Conservation (phyloP, 73 alveolate genomes). For the Durusdinium trenchii region DNA sequence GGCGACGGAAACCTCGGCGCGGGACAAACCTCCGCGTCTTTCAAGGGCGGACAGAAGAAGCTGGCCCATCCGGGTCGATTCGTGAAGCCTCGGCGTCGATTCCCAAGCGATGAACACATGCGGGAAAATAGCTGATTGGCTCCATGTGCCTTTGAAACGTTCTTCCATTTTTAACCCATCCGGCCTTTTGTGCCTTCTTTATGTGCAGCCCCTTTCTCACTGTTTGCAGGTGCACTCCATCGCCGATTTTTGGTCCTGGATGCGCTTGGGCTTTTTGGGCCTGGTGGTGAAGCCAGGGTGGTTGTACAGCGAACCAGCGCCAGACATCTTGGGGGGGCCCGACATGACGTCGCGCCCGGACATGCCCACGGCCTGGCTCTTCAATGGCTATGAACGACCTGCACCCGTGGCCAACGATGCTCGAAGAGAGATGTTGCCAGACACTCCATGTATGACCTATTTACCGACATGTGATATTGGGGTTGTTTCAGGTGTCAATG, state of each 20-base stretch:
- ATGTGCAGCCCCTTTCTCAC: not conserved
- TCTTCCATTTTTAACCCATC: too few relatives aligned
- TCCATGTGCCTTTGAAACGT: not conserved
- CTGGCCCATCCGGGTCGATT: too few relatives aligned
- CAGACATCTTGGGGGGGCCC: not conserved
- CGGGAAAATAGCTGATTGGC: too few relatives aligned
- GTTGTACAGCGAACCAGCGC: not conserved
- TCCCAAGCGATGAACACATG: too few relatives aligned
- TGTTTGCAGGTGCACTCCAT: slow-evolving; percentile 6
- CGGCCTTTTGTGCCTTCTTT: not conserved
- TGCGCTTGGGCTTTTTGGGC: slow-evolving; percentile 63
- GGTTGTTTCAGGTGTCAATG: too few relatives aligned
- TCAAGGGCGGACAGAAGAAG: not conserved
- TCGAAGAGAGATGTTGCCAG: not conserved
- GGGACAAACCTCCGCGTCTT: not conserved
- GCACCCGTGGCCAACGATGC: slow-evolving; percentile 38
- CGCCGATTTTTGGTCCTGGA: slow-evolving; percentile 75
- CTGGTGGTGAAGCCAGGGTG: slow-evolving; percentile 28
- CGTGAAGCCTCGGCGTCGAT: too few relatives aligned
- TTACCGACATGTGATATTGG: too few relatives aligned
- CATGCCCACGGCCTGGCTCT: slow-evolving; percentile 30
- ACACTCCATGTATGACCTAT: not conserved
- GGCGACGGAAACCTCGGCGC: not conserved
- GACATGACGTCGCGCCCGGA: not conserved
- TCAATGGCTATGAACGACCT: slow-evolving; percentile 55